phyloP scores from a whole-genome alignment of 345 rosid genomes.

The Gossypium raimondii region DNA sequence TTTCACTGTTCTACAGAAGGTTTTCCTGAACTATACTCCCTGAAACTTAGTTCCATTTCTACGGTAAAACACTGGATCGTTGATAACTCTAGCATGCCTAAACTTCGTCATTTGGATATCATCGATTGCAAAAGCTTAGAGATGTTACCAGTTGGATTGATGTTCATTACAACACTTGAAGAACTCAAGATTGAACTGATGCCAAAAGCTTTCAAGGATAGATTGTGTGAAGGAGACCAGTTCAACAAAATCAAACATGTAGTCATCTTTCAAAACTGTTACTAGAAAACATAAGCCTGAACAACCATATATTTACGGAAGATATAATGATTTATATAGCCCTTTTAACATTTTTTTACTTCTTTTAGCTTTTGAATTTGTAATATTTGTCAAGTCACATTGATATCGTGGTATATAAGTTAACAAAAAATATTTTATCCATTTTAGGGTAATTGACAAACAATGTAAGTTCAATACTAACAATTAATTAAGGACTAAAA shows the following conservation, averaged over 20 bases:
- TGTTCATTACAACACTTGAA: not conserved
- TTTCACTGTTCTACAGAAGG: constrained; percentile 22
- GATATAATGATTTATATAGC: no score
- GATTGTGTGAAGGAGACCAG: not conserved
- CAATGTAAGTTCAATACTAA: no score
- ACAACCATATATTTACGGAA: no score
- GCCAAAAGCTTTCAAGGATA: not conserved
- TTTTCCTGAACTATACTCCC: constrained; percentile 17
- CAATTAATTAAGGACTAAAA: no score
- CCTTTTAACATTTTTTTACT: no score
- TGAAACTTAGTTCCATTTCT: constrained; percentile 4
- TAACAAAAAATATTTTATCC: no score
- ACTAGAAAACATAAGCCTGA: not conserved
- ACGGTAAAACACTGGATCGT: constrained; percentile 20
- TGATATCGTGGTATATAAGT: no score
- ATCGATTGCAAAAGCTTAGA: not conserved
- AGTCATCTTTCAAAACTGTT: not conserved
- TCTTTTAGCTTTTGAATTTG: no score
- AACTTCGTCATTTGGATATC: not conserved
- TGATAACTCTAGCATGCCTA: not conserved
- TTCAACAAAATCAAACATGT: not conserved
- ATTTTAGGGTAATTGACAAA: no score
- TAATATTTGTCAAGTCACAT: no score
- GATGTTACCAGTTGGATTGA: not conserved
- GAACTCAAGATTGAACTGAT: not conserved